A percentile compares a stretch with the other conserved stretches of the same genome.
These are phyloP conservation scores for Hansenula sp. DNA, from an alignment of 1,139 yeast genomes.

Conservation along the genomic window DNA sequence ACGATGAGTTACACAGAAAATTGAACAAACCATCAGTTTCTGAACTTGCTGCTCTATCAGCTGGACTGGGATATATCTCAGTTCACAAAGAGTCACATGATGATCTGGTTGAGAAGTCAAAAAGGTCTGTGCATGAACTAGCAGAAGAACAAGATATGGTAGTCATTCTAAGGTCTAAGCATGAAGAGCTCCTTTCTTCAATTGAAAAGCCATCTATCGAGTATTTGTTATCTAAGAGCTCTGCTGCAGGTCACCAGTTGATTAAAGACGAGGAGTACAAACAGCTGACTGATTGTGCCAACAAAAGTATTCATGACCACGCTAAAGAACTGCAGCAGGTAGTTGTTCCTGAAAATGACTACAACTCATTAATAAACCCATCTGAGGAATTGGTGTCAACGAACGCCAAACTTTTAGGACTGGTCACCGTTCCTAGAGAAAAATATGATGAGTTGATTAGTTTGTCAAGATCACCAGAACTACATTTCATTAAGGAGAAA, in stretches of 20 bases:
- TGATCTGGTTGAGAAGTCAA: conserved; percentile 10
- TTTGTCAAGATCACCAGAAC: conserved; percentile 20
- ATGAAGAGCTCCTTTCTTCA: conserved; percentile 7
- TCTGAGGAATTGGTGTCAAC: conserved; percentile 4
- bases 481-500: conserved; percentile 24
- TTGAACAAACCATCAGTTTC: conserved; percentile 33
- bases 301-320: neutral
- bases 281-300: neutral
- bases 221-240: conserved; percentile 21
- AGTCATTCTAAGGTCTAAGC: conserved; percentile 16
- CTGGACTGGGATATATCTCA: conserved; percentile 23
- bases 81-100: conserved; percentile 21
- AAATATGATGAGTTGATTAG: conserved; percentile 21
- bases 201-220: conserved; percentile 19
- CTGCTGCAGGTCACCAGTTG: conserved; percentile 5
- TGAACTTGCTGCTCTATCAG: conserved; percentile 31
- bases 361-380: conserved; percentile 7
- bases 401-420: conserved; percentile 23
- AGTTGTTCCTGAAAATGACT: conserved; percentile 7
- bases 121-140: conserved; percentile 13
- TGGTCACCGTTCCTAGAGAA: conserved; percentile 29
- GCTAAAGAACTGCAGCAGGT: conserved; percentile 1
- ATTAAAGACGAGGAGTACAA: neutral
- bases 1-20: conserved; percentile 23
- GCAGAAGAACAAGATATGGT: conserved; percentile 15